Evolutionary conservation across 352 stramenopile genomes (phyloP).

Genomic region (Globisporangium echinulatum): DNA sequence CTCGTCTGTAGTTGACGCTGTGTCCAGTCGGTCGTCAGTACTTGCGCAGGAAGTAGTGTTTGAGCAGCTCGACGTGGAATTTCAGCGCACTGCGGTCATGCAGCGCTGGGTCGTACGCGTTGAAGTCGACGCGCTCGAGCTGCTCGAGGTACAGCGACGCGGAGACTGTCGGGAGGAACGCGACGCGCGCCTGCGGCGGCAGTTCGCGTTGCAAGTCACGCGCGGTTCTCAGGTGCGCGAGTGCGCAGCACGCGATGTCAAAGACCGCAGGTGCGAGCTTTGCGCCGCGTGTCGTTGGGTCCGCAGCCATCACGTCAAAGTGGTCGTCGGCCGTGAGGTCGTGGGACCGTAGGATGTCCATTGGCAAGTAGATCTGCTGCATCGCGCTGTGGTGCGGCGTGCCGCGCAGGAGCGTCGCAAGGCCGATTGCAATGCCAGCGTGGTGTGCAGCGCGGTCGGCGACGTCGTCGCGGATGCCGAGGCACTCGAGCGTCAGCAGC

Average conservation of each 20-base stretch:
- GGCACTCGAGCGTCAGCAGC: conserved; percentile 86
- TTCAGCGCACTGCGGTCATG: conserved; percentile 40
- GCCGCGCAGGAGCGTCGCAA: conserved; percentile 78
- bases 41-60: conserved; percentile 72
- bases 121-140: conserved; percentile 67
- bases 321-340: conserved; percentile 48
- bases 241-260: conserved; percentile 78
- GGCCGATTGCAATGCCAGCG: conserved; percentile 78
- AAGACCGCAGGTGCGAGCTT: conserved; percentile 83
- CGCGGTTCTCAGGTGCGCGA: conserved; percentile 77
- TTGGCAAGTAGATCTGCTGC: conserved; percentile 75
- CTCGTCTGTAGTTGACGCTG: no score
- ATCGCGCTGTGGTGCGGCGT: conserved; percentile 60
- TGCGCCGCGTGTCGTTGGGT: conserved; percentile 38
- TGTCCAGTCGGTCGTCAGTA: conserved; percentile 31
- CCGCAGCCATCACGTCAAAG: conserved; percentile 36
- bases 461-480: conserved; percentile 63
- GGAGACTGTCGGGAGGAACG: conserved; percentile 66
- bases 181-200: conserved; percentile 39
- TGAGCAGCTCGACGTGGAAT: conserved; percentile 24
- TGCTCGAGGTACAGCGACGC: conserved; percentile 48
- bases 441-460: conserved; percentile 80
- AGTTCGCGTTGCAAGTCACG: conserved; percentile 50
- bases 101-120: conserved; percentile 49
- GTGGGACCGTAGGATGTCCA: conserved; percentile 77